These are phyloP conservation scores for Uncinocarpus reesii DNA, from an alignment of 2,329 filamentous ascomycete genomes.

Conservation along the genomic window DNA sequence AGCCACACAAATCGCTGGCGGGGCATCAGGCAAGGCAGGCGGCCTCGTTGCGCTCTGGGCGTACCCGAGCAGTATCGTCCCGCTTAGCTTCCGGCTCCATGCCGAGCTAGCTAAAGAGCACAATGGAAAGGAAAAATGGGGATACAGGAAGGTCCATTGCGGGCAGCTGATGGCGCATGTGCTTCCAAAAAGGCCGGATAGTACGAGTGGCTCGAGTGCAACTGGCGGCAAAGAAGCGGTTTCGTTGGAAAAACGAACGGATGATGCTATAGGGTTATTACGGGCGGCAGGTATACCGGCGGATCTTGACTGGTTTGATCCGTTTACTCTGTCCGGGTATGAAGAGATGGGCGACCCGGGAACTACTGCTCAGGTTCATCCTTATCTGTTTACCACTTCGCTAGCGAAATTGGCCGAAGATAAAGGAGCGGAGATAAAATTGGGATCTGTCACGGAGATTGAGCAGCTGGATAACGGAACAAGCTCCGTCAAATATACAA, in stretches of 20 bases:
- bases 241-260: conserved; percentile 28
- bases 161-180: conserved; percentile 52
- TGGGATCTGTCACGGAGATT: conserved; percentile 61
- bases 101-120: conserved; percentile 76
- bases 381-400: conserved; percentile 74
- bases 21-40: conserved; percentile 88
- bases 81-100: conserved; percentile 75
- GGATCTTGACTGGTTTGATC: conserved; percentile 76
- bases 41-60: conserved; percentile 86
- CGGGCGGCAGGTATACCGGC: conserved; percentile 55
- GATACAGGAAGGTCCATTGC: conserved; percentile 69
- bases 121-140: conserved; percentile 68
- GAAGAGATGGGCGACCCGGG: conserved; percentile 70
- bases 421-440: conserved; percentile 56
- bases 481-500: conserved; percentile 52
- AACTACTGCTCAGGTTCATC: conserved; percentile 89
- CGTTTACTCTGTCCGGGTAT: conserved; percentile 57
- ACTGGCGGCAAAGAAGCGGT: conserved; percentile 21
- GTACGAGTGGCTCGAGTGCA: conserved; percentile 25
- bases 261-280: conserved; percentile 42
- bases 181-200: conserved; percentile 10
- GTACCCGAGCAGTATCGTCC: conserved; percentile 73
- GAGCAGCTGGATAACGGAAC: conserved; percentile 46
- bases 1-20: conserved; percentile 74
- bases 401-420: conserved; percentile 68